Evolutionary conservation across 306 rosid species (phyloP), one percentile per base, ranked within the genome.

Genomic region (Begonia fuchsioides): DNA sequence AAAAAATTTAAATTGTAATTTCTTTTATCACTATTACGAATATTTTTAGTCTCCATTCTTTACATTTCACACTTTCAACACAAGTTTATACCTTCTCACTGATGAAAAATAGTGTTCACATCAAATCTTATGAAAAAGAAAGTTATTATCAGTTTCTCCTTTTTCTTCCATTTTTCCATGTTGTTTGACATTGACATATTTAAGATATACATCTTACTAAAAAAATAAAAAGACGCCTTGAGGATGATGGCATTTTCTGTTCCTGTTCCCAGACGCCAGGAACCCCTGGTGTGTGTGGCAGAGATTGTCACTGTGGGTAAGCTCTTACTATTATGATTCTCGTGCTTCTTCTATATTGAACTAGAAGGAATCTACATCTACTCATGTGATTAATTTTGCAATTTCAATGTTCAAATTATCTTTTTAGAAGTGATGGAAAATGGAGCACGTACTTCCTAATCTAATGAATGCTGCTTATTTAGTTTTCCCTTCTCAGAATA

Each of bases 241-340:
- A 76, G 55, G 96, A 86, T 58, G 93, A 88, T 74, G 97, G 95
- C 51, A 88, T 88, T 74, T 88, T 88, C 74, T 88, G 97, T 63
- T 74, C 86, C 47, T 88, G 95, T 46, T 48, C 65, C 50, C 49
- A 70, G 18, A 66, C 85, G 39, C 46, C 72, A 43, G 93, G 66
- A 44, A 80, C 88, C 60, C 62, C 90, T 39, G 43, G 57, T 47
- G 82, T 84, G 35, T 88, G 97, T 52, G 86, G 73, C 63, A 76
- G 71, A 74, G 94, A 88, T 68, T 88, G 97, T 66, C 95, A 78
- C 26, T 88, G 95, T 58, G 97, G 86, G 97, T 88, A 74, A 80
- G 93, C 64, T 60, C 18, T 5, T 62, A 46, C 41, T 44, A 8
- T 45, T 17, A 6, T 14, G 54, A 15, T 38, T 11, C 9, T 8